Conservation (phyloP, 2,329 filamentous ascomycete species). For the Phialophora verrucosa region DNA sequence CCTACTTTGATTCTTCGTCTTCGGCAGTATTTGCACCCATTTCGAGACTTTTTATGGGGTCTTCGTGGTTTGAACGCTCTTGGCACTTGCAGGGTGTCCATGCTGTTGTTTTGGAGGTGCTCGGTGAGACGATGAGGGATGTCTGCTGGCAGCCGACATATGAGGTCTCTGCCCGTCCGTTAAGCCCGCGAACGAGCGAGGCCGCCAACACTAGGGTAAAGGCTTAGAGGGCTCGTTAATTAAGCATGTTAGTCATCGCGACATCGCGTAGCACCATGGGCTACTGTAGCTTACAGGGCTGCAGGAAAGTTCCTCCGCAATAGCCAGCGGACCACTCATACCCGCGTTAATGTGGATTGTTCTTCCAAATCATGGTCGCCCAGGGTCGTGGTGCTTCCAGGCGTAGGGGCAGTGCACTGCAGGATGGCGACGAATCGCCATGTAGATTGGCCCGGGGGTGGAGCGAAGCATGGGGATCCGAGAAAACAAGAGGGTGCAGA, state of each 20-base stretch:
- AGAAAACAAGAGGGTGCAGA: neutral
- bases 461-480: neutral
- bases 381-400: neutral
- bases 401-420: neutral
- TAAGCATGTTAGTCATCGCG: neutral
- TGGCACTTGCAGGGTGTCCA: slow-evolving; percentile 7
- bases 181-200: neutral
- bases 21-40: slow-evolving; percentile 25
- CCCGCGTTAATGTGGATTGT: neutral
- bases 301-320: neutral
- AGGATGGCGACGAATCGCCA: neutral
- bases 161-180: neutral
- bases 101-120: neutral
- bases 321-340: neutral
- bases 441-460: neutral
- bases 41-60: slow-evolving; percentile 26
- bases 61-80: slow-evolving; percentile 24
- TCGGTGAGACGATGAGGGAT: neutral
- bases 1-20: slow-evolving; percentile 28
- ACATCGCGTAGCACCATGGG: neutral
- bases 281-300: neutral
- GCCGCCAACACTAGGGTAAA: neutral
- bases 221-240: neutral
- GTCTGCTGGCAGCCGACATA: neutral
- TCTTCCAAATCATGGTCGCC: neutral